Base-by-base conservation (phyloP, 192 early-diverging fungal genomes). In the Coemansia aciculifera region DNA sequence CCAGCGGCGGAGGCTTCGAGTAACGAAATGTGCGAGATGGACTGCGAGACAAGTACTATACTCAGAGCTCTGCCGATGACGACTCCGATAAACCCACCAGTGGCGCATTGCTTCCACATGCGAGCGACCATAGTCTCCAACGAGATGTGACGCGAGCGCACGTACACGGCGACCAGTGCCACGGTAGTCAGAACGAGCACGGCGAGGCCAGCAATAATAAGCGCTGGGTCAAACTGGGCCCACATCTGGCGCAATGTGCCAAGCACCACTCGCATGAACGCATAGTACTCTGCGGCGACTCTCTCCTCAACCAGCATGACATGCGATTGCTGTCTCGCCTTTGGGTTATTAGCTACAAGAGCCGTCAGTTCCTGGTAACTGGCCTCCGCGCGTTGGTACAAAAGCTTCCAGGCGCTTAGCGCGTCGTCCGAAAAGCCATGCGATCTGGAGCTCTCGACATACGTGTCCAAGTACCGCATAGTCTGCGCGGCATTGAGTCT, bases 141-240 rank as follows among this genome's bases (percentile, higher is more conserved):
- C 21, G 80, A 38, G 0, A 7, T 17, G 6, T 56, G 63, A 3
- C 66, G 60, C 17, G 75, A 37, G 17, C 56, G 48, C 11, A 42
- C 15, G 17, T 72, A 67, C 3, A 83, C 15, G 2, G 59, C 13
- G 1, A 32, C 60, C 64, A 75, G 59, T 0, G 70, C 44, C 0
- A 21, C 63, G 5, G 69, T 19, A 0, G 65, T 32, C 66, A 72
- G 51, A 3, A 59, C 21, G 31, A 94, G 70, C 2, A 93, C 73
- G 11, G 80, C 43, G 1, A 90, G 83, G 10, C 97, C 97, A 8
- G 89, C 63, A 0, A 86, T 64, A 72, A 98, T 97, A 36, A 92
- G 78, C 1, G 84, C 82, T 6, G 87, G 75, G 57, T 98, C 94
- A 71, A 98, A 98, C 32, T 94, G 92, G 15, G 95, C 93, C 97